Conservation (phyloP, 441 rosid genomes). For the Metrosideros polymorpha region DNA sequence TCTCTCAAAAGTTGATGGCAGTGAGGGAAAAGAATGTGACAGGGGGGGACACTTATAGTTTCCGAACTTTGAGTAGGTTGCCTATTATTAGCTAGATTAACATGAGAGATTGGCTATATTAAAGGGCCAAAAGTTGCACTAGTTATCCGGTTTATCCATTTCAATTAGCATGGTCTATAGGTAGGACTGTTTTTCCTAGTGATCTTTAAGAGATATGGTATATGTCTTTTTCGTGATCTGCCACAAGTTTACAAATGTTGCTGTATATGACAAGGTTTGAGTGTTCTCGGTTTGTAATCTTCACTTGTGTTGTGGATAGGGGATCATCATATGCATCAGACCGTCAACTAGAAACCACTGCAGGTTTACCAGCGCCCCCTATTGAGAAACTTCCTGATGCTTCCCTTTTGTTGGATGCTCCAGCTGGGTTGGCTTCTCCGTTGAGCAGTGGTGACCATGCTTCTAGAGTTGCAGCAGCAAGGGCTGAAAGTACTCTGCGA, state of each 20-base stretch:
- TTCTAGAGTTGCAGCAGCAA: constrained; percentile 68
- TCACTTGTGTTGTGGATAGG: constrained; percentile 12
- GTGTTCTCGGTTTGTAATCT: not conserved
- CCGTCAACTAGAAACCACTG: constrained; percentile 7
- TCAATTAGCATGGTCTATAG: not conserved
- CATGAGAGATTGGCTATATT: not conserved
- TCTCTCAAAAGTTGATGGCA: not conserved
- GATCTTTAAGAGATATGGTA: not conserved
- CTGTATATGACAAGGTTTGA: not conserved
- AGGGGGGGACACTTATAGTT: not conserved
- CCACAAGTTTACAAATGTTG: not conserved
- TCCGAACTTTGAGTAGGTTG: not conserved
- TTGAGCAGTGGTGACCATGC: constrained; percentile 48
- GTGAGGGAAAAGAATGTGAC: not conserved
- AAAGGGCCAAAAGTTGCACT: not conserved
- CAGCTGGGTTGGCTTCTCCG: constrained; percentile 12
- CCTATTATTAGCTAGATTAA: not conserved
- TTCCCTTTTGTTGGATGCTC: constrained; percentile 53
- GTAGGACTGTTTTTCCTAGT: not conserved
- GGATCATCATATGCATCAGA: constrained; percentile 3
- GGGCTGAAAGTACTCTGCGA: constrained; percentile 54
- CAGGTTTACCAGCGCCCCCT: constrained; percentile 6
- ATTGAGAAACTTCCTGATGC: constrained; percentile 72
- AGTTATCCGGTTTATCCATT: not conserved
- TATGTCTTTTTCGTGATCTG: not conserved